Percentiles rank a stretch among this genome's conserved stretches.
Evolutionary conservation across 2,329 filamentous ascomycete genomes (phyloP).

Genomic region (Hypoxylon sp.): DNA sequence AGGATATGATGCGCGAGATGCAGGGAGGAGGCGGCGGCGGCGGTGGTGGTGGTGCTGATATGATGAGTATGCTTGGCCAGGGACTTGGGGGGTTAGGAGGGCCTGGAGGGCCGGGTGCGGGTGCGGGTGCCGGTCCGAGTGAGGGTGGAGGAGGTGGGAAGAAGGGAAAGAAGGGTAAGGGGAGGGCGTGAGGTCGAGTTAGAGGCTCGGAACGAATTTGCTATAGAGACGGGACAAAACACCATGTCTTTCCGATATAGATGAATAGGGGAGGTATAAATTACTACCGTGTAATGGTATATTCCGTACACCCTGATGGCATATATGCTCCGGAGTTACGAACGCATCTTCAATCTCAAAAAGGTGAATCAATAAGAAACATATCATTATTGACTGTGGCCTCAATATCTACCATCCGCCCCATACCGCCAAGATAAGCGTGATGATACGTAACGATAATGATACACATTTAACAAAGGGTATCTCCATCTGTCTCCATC

Average conservation of each 20-base stretch:
- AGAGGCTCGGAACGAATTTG: not conserved
- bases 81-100: conserved; percentile 40
- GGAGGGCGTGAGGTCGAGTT: conserved; percentile 48
- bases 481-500: conserved; percentile 29
- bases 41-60: conserved; percentile 34
- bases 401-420: conserved; percentile 9
- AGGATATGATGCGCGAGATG: conserved; percentile 98
- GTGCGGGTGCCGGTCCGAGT: conserved; percentile 39
- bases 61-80: conserved; percentile 53
- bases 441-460: conserved; percentile 31
- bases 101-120: conserved; percentile 45
- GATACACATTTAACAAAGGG: conserved; percentile 30
- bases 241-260: not conserved
- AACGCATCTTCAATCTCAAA: conserved; percentile 1
- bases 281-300: not conserved
- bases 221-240: not conserved
- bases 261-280: not conserved
- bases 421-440: conserved; percentile 11
- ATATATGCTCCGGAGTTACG: not conserved
- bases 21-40: conserved; percentile 62
- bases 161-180: conserved; percentile 65
- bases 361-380: not conserved
- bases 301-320: not conserved
- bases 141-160: conserved; percentile 56
- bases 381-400: conserved; percentile 10